A percentile compares a stretch with the other conserved stretches of the same genome.
phyloP scores from a whole-genome alignment of 179 eudicot genomes.

The Patellifolia procumbens region DNA sequence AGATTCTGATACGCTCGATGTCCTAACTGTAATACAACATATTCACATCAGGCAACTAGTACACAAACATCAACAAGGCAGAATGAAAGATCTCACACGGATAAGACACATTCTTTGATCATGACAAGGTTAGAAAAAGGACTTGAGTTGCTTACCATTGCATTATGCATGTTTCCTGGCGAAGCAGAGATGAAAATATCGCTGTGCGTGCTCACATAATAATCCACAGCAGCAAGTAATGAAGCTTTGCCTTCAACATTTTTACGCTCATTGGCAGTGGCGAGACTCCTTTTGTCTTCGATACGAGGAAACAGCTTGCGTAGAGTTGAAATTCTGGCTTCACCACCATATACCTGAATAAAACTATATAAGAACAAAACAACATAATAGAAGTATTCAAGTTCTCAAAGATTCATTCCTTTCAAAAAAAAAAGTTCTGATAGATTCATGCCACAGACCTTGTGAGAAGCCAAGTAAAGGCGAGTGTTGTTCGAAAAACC shows the following conservation, averaged over 20 bases:
- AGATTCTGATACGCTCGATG: slow-evolving; percentile 78
- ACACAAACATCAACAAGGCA: no score
- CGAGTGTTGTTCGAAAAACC: slow-evolving; percentile 79
- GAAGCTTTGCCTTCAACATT: slow-evolving; percentile 88
- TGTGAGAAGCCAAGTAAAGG: slow-evolving; percentile 96
- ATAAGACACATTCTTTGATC: no score
- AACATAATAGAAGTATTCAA: neutral
- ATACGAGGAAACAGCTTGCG: slow-evolving; percentile 74
- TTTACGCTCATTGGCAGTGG: slow-evolving; percentile 58
- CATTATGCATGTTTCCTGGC: slow-evolving; percentile 99
- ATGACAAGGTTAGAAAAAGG: neutral
- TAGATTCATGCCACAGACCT: slow-evolving; percentile 45
- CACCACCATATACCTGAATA: slow-evolving; percentile 91
- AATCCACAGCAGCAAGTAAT: slow-evolving; percentile 87
- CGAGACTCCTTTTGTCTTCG: slow-evolving; percentile 88
- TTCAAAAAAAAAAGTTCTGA: no score
- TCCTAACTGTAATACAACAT: slow-evolving; percentile 49
- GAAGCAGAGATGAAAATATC: slow-evolving; percentile 96
- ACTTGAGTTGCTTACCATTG: slow-evolving; percentile 61
- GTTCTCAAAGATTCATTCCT: no score
- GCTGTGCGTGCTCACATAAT: slow-evolving; percentile 87
- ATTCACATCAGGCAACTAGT: neutral
- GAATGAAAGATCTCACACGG: no score
- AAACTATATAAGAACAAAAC: slow-evolving; percentile 29
- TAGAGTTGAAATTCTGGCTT: slow-evolving; percentile 78